These are phyloP conservation scores for Vickermania spadyakhi DNA, from an alignment of 208 protist species.

Conservation along the genomic window DNA sequence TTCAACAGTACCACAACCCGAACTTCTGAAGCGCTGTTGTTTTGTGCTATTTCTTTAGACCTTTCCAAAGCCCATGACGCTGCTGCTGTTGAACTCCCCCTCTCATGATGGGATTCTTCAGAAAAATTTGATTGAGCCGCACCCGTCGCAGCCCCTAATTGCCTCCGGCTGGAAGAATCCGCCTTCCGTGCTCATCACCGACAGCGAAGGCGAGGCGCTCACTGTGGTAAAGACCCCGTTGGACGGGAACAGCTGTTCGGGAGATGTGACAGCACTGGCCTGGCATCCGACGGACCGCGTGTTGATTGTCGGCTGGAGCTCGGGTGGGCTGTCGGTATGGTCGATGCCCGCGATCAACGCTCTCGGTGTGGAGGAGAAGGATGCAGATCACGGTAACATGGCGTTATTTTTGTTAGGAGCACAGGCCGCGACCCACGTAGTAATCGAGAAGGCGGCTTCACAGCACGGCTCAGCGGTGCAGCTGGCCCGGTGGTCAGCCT, in stretches of 20 bases:
- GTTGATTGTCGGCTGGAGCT: slow-evolving; percentile 78
- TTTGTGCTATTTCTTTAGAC: no score
- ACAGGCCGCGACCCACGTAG: slow-evolving; percentile 20
- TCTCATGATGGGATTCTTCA: slow-evolving; percentile 43
- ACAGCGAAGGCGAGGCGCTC: slow-evolving; percentile 72
- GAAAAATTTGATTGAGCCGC: slow-evolving; percentile 38
- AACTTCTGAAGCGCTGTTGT: no score
- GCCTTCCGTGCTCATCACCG: slow-evolving; percentile 59
- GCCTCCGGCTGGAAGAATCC: slow-evolving; percentile 60
- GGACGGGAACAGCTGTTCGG: slow-evolving; percentile 7
- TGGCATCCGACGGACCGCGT: slow-evolving; percentile 81
- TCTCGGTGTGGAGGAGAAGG: slow-evolving; percentile 22
- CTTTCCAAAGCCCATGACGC: no score
- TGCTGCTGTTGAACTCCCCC: slow-evolving; percentile 65
- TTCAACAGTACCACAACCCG: no score
- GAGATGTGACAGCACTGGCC: slow-evolving; percentile 32
- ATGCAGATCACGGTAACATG: slow-evolving; percentile 7
- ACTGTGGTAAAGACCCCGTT: slow-evolving; percentile 28
- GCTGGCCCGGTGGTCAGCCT: slow-evolving; percentile 36
- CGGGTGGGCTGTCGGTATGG: slow-evolving; percentile 69
- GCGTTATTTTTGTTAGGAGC: slow-evolving; percentile 25
- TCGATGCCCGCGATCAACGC: slow-evolving; percentile 18
- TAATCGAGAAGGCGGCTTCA: slow-evolving; percentile 44
- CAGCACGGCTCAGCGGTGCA: slow-evolving; percentile 55
- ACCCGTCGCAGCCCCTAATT: slow-evolving; percentile 49